These are phyloP conservation scores for Vitis hybrid DNA, from an alignment of 177 flowering plant genomes.

Conservation along the genomic window DNA sequence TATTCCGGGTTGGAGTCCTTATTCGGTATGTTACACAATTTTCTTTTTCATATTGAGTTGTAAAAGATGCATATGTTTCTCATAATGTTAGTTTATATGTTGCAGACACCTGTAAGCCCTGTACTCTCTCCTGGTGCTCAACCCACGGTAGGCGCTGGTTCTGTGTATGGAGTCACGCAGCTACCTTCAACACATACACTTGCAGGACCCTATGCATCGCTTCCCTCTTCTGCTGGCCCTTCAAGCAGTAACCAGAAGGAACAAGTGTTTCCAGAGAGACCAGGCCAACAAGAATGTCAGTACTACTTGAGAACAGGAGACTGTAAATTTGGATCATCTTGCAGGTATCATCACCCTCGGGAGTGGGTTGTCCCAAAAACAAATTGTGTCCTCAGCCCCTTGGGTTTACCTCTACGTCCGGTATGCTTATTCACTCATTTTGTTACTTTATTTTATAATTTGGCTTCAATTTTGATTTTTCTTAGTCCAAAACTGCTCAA, in stretches of 20 bases:
- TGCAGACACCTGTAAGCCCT: constrained; percentile 61
- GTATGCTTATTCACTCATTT: constrained; percentile 29
- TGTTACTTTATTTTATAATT: neutral
- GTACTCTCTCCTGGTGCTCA: constrained; percentile 55
- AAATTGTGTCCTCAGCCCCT: constrained; percentile 54
- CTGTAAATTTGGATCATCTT: constrained; percentile 80
- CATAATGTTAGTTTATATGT: constrained; percentile 11
- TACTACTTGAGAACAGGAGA: constrained; percentile 85
- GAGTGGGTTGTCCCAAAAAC: constrained; percentile 46
- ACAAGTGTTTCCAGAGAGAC: constrained; percentile 72
- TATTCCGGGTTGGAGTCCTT: constrained; percentile 66
- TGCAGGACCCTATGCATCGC: constrained; percentile 37
- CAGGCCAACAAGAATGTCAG: constrained; percentile 83
- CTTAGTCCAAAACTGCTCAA: neutral
- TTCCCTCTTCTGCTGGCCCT: constrained; percentile 33
- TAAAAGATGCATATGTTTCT: neutral
- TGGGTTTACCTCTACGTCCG: constrained; percentile 86
- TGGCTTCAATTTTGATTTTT: neutral
- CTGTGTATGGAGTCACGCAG: constrained; percentile 48
- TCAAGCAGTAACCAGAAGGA: constrained; percentile 42
- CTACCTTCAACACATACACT: constrained; percentile 37
- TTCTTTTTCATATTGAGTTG: no score
- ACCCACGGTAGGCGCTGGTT: constrained; percentile 41
- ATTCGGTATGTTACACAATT: constrained; percentile 46
- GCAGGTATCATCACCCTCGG: constrained; percentile 82